A percentile compares a stretch with the other conserved stretches of the same genome.
Evolutionary conservation across 306 rosid genomes (phyloP).

Genomic region (Quercus glauca): DNA sequence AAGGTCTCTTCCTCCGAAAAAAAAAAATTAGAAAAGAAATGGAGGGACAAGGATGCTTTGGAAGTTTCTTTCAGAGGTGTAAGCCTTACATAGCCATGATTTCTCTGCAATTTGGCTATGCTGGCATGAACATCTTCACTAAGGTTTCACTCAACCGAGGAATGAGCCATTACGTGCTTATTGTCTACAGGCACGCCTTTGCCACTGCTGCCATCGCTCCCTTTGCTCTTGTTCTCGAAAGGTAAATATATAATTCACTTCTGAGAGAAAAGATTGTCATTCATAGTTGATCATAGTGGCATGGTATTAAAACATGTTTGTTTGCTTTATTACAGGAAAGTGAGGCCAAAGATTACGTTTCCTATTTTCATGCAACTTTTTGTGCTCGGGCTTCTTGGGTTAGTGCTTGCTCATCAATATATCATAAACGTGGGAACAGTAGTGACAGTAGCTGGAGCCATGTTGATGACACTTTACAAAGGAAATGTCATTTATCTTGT

Average conservation of each 20-base stretch:
- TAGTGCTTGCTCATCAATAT: slow-evolving; percentile 15
- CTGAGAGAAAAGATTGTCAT: background rate
- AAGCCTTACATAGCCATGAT: slow-evolving; percentile 89
- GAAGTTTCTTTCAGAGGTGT: slow-evolving; percentile 40
- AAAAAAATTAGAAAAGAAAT: slow-evolving; percentile 36
- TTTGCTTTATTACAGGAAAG: slow-evolving; percentile 50
- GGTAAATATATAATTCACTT: slow-evolving; percentile 32
- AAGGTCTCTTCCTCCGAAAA: background rate
- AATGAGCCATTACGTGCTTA: slow-evolving; percentile 89
- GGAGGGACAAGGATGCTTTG: slow-evolving; percentile 39
- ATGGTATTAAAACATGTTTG: slow-evolving; percentile 10
- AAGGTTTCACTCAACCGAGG: slow-evolving; percentile 84
- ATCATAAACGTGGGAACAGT: slow-evolving; percentile 47
- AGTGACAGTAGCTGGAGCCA: slow-evolving; percentile 80
- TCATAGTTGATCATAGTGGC: background rate
- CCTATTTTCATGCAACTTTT: slow-evolving; percentile 66
- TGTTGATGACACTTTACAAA: slow-evolving; percentile 92
- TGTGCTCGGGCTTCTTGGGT: slow-evolving; percentile 89
- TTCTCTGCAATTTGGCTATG: slow-evolving; percentile 84
- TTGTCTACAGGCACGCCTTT: slow-evolving; percentile 86
- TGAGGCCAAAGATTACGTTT: slow-evolving; percentile 78
- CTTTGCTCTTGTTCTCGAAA: slow-evolving; percentile 82
- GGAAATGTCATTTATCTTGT: too few relatives aligned
- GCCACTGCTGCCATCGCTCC: slow-evolving; percentile 89
- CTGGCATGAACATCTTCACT: slow-evolving; percentile 92